Base-by-base conservation (phyloP, 305 asterid species). In the Fraxinus velutina region DNA sequence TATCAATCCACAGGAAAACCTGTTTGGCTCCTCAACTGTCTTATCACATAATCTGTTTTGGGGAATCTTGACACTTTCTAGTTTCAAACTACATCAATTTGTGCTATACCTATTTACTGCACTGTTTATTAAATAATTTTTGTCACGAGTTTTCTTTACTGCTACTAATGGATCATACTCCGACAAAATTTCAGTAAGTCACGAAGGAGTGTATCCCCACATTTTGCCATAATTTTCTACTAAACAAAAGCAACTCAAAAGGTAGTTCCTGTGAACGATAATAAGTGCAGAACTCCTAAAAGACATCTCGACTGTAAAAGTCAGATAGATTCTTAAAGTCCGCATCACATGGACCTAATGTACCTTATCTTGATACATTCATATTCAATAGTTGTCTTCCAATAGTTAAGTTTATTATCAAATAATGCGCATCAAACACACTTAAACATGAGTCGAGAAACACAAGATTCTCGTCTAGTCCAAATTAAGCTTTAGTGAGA, bases 261-360 rank as follows among this genome's bases (percentile, higher is more conserved):
- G 81, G 39, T 57, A 44, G 22, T 82, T 50, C 44, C 44, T 70
- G 15, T 81, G 81, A 85, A 60, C 70, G 76, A 76, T 76, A 55
- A 27, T 27, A 83, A 78, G 21, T 12, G 55, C 73, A 32, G 30
- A 77, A 86, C 73, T 39, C 76, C 55, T 76, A 76, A 76, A 82
- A 76, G 87, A 79, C 85, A 87, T 36, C 70, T 76, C 81, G 36
- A 73, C 47, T 32, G 22, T 66, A n/a, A 7, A 76, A 81, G 57
- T 62, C 81, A 75, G 68, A 7, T 75, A 80, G 85, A 81, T 82
- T 84, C 89, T 71, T 80, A 78, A 75, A 72, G 36, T 7, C 78
- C 34, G 42, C 60, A 82, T 79, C 90, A 36, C 42, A 36, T 36
- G 42, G 42, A 36, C 42, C 10, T 36, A 6, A 36, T 36, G 42